Percentiles rank a stretch among this genome's conserved stretches.
phyloP scores from a whole-genome alignment of 2,329 filamentous ascomycete genomes.

The Biscogniauxia marginata region DNA sequence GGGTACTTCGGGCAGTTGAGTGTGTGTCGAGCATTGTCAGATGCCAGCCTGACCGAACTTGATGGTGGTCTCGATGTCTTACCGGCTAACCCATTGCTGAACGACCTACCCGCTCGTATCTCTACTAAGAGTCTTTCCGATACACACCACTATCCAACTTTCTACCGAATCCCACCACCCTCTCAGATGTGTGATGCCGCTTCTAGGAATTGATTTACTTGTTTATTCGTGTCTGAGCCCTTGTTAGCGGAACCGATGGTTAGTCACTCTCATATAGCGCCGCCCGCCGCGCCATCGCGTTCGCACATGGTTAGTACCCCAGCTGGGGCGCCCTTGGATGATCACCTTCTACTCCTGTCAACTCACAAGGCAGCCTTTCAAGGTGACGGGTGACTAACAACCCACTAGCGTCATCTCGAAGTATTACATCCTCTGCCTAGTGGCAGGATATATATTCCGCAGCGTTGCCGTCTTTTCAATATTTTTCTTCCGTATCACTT shows the following conservation, averaged over 20 bases:
- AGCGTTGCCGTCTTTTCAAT: conserved; percentile 14
- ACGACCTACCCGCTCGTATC: conserved; percentile 19
- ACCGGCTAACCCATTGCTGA: conserved; percentile 9
- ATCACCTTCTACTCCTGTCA: conserved; percentile 26
- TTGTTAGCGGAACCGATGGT: conserved; percentile 12
- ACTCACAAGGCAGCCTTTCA: conserved; percentile 34
- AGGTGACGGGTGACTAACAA: conserved; percentile 34
- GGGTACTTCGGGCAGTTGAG: conserved; percentile 19
- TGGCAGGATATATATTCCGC: conserved; percentile 26
- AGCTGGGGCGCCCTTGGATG: conserved; percentile 24
- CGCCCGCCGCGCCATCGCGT: conserved; percentile 21
- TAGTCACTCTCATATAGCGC: conserved; percentile 19
- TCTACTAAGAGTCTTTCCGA: conserved; percentile 11
- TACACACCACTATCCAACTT: conserved; percentile 15
- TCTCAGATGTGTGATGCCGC: conserved; percentile 20
- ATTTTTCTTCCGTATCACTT: conserved; percentile 16
- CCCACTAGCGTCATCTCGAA: conserved; percentile 15
- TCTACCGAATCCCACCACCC: conserved; percentile 25
- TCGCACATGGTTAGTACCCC: conserved; percentile 21
- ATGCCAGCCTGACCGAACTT: conserved; percentile 23
- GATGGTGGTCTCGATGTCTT: conserved; percentile 26
- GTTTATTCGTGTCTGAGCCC: conserved; percentile 13
- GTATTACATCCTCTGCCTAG: conserved; percentile 26
- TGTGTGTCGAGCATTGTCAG: conserved; percentile 28
- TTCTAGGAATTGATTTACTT: not conserved